Evolutionary conservation across 179 eudicot genomes (phyloP), one percentile per base, ranked within the genome.

Genomic region (Silene coronaria): DNA sequence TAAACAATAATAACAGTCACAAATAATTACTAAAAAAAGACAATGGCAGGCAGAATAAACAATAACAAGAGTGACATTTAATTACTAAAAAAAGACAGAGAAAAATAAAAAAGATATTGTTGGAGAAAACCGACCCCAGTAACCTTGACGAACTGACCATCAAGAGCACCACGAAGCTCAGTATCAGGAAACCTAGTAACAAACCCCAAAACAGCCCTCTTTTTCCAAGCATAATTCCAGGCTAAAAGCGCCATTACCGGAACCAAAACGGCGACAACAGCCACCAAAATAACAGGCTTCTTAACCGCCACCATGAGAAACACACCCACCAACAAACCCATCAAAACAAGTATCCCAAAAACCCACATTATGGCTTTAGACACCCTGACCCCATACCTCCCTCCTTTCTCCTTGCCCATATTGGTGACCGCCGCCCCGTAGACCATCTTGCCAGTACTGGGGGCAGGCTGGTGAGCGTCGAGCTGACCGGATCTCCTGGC

Each of bases 61-160:
- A 13, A 46, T 16, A 46, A 48, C 3, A 11, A 48, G n/a, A 48
- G 55, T 48, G 16, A 48, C 14, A 11, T 48, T 3, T 2, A 48
- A 48, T 48, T 48, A 48, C 23, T 3, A 7, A 34, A 34, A 73
- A 14, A 48, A n/a, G 3, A 48, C 7, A 48, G 19, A 2, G 32
- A 30, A 48, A 32, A 13, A 42, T 42, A 3, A 22, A 64, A 14
- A 7, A 4, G 14, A 45, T 45, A 45, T 45, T 45, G n/a, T 11
- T 1, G 16, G 8, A 45, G 51, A 45, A 45, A 11, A 45, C 51
- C 16, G 51, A 93, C 98, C 98, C 98, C 98, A n/a, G 98, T 89
- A 75, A 90, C 93, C 87, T 95, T 95, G 79, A 95, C 97, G 79
- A 81, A 92, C 82, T 92, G 97, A 1, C 97, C 99, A 86, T 95